phyloP scores from a whole-genome alignment of 345 rosid genomes.

The Salix viminalis region DNA sequence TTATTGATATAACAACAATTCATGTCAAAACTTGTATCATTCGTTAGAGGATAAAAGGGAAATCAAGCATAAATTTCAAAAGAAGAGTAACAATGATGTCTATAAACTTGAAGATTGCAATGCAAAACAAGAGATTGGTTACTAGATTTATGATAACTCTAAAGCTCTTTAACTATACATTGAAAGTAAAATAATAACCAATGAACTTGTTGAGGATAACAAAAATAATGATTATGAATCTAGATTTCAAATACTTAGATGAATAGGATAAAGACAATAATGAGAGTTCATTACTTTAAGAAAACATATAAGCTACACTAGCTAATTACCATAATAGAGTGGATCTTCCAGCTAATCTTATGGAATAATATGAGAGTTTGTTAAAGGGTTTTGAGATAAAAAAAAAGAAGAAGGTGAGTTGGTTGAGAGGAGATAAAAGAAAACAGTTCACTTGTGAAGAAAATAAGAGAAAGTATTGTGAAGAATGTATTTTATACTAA shows the following conservation, averaged over 20 bases:
- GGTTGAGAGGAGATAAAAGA: no score
- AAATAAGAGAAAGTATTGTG: no score
- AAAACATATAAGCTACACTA: no score
- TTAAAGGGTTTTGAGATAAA: no score
- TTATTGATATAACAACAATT: slow-evolving; percentile 13
- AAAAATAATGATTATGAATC: not conserved
- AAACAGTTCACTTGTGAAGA: no score
- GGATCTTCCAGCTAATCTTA: no score
- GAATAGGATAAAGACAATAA: slow-evolving; percentile 11
- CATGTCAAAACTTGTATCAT: slow-evolving; percentile 26
- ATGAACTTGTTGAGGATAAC: not conserved
- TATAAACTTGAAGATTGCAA: not conserved
- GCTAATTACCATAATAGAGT: no score
- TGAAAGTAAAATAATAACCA: not conserved
- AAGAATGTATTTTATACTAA: no score
- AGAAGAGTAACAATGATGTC: slow-evolving; percentile 9
- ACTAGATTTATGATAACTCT: not conserved
- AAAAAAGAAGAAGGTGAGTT: no score
- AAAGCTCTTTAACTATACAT: not conserved
- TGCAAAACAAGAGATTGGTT: not conserved
- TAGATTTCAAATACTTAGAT: slow-evolving; percentile 12
- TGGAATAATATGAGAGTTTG: no score
- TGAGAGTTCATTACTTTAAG: not conserved
- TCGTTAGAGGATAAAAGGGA: slow-evolving; percentile 30
- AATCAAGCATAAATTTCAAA: slow-evolving; percentile 8